Base-by-base conservation (phyloP, 192 early-diverging fungal genomes). In the Linderina pennispora region DNA sequence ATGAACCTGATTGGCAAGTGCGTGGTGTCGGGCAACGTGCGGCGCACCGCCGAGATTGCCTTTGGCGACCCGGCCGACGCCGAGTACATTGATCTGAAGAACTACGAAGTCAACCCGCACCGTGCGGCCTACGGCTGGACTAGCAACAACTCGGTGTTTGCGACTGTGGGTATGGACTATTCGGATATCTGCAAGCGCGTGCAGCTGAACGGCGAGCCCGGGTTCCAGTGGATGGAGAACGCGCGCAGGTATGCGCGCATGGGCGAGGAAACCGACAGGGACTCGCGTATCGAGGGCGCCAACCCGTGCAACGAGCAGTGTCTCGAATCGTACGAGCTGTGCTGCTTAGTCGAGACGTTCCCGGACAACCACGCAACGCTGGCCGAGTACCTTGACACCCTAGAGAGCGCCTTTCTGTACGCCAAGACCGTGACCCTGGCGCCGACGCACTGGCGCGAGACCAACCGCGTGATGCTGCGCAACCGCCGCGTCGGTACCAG, bases 1-100 rank as follows among this genome's bases (percentile, higher is more conserved):
- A 74, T 77, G 70, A 77, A 77, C 38, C 40, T 70, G 25, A 65
- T 77, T 19, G 75, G 75, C 36, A 69, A 70, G 40, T 77, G 75
- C 19, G 71, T 77, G 3, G 65, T 77, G 8, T 59, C 56, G 9
- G 75, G 75, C 26, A 77, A 77, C 37, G 71, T 75, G 9, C 75
- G 75, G 4, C 50, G 75, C 20, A 70, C 71, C 3, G 75, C 75
- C 11, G 75, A 77, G 48, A 77, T 77, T 26, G 64, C 75, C 3
- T 77, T 77, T 36, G 75, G 75, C 18, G 64, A 67, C 13, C 53
- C 75, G 15, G 13, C 38, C 13, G 55, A 58, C 36, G 32, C 41
- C 15, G 72, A 75, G 42, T 77, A 70, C 41, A 40, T 77, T n/a
- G 60, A 75, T 17, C 40, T 77, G 7, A 77, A 77, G 40, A 70